A percentile compares a stretch with the other conserved stretches of the same genome.
Evolutionary conservation across 2,329 filamentous ascomycete species (phyloP).

Genomic region (Epichloe coenophiala): DNA sequence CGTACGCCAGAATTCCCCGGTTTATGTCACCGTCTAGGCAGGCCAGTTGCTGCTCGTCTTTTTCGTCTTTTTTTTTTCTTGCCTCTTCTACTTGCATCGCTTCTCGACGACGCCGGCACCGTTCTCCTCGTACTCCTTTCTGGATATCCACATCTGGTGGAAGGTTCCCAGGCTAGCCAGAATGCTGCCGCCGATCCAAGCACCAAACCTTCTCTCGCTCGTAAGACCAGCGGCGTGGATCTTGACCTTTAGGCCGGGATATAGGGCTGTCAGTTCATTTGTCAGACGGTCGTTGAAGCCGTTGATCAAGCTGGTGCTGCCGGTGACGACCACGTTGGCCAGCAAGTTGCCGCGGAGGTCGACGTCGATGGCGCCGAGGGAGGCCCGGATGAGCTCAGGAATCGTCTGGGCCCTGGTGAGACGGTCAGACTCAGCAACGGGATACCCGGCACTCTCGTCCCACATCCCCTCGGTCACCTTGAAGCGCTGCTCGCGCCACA

Average conservation of each 20-base stretch:
- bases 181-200: slow-evolving; percentile 95
- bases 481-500: slow-evolving; percentile 83
- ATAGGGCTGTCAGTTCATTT: slow-evolving; percentile 67
- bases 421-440: slow-evolving; percentile 29
- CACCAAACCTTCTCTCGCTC: slow-evolving; percentile 79
- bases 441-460: slow-evolving; percentile 66
- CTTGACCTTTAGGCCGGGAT: slow-evolving; percentile 75
- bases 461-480: slow-evolving; percentile 80
- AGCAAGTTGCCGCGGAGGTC: slow-evolving; percentile 79
- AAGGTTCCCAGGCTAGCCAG: slow-evolving; percentile 91
- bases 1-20: slow-evolving; percentile 16
- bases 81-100: slow-evolving; percentile 61
- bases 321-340: slow-evolving; percentile 84
- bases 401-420: slow-evolving; percentile 64
- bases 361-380: slow-evolving; percentile 70
- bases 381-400: slow-evolving; percentile 65
- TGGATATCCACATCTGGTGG: slow-evolving; percentile 98
- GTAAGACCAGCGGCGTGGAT: slow-evolving; percentile 77
- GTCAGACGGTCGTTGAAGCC: slow-evolving; percentile 87
- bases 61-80: not conserved
- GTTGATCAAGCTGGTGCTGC: slow-evolving; percentile 73
- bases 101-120: slow-evolving; percentile 85
- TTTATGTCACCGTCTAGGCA: not conserved
- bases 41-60: not conserved
- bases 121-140: slow-evolving; percentile 96